phyloP scores from a whole-genome alignment of 2,329 filamentous ascomycete genomes.

The Ophiosphaerella narmari region DNA sequence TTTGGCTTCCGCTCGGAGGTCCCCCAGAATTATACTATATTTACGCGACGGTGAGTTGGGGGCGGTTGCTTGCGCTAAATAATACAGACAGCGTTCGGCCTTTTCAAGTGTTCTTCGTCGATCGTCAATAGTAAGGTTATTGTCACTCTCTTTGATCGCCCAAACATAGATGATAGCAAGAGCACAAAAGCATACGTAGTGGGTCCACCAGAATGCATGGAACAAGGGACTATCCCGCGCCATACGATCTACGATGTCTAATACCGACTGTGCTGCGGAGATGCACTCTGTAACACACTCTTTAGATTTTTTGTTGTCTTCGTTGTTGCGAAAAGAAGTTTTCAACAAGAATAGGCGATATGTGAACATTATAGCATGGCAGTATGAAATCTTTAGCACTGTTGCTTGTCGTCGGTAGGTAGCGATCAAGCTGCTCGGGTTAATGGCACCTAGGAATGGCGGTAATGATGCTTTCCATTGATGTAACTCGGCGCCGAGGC shows the following conservation, averaged over 20 bases:
- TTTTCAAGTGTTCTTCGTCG: constrained; percentile 44
- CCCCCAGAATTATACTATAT: constrained; percentile 56
- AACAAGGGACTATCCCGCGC: constrained; percentile 45
- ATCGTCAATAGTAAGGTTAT: constrained; percentile 9
- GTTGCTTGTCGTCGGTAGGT: constrained; percentile 47
- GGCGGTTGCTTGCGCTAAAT: constrained; percentile 53
- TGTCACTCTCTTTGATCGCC: constrained; percentile 48
- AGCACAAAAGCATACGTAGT: constrained; percentile 57
- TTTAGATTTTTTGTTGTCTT: constrained; percentile 29
- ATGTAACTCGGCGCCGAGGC: constrained; percentile 46
- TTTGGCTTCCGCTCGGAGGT: constrained; percentile 49
- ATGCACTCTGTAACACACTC: constrained; percentile 51
- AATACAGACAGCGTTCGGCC: constrained; percentile 51
- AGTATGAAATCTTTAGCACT: constrained; percentile 38
- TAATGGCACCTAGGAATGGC: constrained; percentile 50
- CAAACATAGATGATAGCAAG: constrained; percentile 55
- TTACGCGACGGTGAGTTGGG: constrained; percentile 54
- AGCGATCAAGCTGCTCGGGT: constrained; percentile 53
- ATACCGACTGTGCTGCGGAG: constrained; percentile 48
- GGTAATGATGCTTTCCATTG: constrained; percentile 45
- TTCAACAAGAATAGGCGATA: constrained; percentile 40
- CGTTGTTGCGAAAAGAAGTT: constrained; percentile 13
- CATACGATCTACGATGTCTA: constrained; percentile 45
- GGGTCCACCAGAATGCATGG: constrained; percentile 56
- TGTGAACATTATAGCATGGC: constrained; percentile 42